Conservation (phyloP, 2,329 filamentous ascomycete genomes). For the Aspergillus versicolor region DNA sequence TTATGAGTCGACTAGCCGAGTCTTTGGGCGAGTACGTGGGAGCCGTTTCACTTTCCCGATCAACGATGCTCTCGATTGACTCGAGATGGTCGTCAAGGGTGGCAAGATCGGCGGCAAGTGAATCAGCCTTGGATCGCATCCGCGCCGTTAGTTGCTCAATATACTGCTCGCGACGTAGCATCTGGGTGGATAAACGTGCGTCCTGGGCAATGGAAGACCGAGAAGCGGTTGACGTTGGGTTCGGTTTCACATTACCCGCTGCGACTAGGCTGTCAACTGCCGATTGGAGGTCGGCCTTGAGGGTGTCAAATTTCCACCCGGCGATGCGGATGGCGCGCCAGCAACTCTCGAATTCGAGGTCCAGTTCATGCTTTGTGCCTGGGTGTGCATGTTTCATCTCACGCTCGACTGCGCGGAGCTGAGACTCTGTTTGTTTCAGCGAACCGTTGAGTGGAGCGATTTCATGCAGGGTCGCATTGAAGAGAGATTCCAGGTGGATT, state of each 20-base stretch:
- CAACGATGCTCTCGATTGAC: slow-evolving; percentile 31
- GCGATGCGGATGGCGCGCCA: slow-evolving; percentile 32
- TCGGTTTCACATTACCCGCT: slow-evolving; percentile 12
- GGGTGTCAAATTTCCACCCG: slow-evolving; percentile 34
- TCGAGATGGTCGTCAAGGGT: slow-evolving; percentile 37
- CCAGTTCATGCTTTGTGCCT: slow-evolving; percentile 33
- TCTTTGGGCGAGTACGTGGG: slow-evolving; percentile 2
- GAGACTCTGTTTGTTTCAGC: slow-evolving; percentile 32
- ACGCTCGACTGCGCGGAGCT: slow-evolving; percentile 27
- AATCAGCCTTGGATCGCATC: slow-evolving; percentile 34
- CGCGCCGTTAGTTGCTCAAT: slow-evolving; percentile 32
- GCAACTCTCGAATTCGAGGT: slow-evolving; percentile 39
- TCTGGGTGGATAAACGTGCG: slow-evolving; percentile 30
- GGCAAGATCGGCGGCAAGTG: slow-evolving; percentile 28
- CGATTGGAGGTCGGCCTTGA: slow-evolving; percentile 36
- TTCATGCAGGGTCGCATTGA: slow-evolving; percentile 29
- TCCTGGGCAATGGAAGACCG: slow-evolving; percentile 21
- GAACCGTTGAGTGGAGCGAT: slow-evolving; percentile 25
- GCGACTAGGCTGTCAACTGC: slow-evolving; percentile 35
- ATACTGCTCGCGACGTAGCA: slow-evolving; percentile 31
- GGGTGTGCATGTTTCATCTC: slow-evolving; percentile 29
- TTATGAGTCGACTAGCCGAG: neutral
- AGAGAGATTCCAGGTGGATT: slow-evolving; percentile 28
- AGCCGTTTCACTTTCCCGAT: slow-evolving; percentile 16
- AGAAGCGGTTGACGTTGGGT: neutral